phyloP scores from a whole-genome alignment of 108 stramenopile species.

The Stephanodiscus minutulus region DNA sequence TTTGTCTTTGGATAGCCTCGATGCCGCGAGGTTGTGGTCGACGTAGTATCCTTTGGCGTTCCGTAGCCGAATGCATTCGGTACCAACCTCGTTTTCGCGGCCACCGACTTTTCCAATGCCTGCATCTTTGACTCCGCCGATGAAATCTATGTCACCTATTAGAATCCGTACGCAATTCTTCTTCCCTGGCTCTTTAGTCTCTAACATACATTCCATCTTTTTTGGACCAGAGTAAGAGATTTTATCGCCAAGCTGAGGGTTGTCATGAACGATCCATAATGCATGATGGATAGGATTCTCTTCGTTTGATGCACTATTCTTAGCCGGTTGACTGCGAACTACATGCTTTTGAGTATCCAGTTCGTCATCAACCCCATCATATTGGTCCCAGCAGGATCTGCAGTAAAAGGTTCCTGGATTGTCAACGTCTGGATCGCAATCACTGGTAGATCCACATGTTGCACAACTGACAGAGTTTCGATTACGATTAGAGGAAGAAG shows the following conservation, averaged over 20 bases:
- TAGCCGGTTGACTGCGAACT: constrained; percentile 4
- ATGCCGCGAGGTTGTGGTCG: constrained; percentile 43
- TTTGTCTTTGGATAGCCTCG: constrained; percentile 48
- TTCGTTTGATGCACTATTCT: constrained; percentile 16
- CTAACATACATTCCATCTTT: constrained; percentile 52
- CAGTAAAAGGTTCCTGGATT: constrained; percentile 58
- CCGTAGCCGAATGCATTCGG: constrained; percentile 50
- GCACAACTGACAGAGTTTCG: constrained; percentile 34
- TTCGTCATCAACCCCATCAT: constrained; percentile 28
- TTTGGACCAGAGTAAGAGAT: constrained; percentile 44
- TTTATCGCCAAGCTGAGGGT: constrained; percentile 47
- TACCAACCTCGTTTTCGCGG: constrained; percentile 37
- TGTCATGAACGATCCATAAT: constrained; percentile 65
- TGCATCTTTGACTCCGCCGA: constrained; percentile 39
- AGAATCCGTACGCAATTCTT: constrained; percentile 53
- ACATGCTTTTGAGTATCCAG: not conserved
- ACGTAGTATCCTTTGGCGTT: constrained; percentile 52
- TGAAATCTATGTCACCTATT: constrained; percentile 57
- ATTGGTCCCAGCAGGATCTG: constrained; percentile 60
- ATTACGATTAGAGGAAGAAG: not conserved
- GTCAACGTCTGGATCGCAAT: constrained; percentile 62
- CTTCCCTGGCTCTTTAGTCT: constrained; percentile 57
- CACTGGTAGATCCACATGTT: constrained; percentile 46
- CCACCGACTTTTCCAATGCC: constrained; percentile 35
- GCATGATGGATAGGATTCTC: constrained; percentile 35